A percentile compares a stretch with the other conserved stretches of the same genome.
Evolutionary conservation across 495 filamentous ascomycete species (phyloP).

Genomic region (Talaromyces trachyspermus): DNA sequence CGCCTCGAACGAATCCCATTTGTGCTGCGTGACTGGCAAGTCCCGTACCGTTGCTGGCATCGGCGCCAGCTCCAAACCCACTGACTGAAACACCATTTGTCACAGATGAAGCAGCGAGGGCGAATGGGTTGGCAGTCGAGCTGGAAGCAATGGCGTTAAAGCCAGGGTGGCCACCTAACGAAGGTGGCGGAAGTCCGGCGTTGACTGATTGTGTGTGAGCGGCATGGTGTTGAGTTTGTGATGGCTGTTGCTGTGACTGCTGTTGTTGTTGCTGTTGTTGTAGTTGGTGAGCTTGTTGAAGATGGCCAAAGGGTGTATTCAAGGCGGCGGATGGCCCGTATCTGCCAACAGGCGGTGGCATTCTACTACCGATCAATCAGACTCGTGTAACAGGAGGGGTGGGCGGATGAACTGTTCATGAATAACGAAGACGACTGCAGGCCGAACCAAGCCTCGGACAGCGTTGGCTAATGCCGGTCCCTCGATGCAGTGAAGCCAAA

Average conservation of each 20-base stretch:
- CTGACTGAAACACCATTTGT: constrained; percentile 48
- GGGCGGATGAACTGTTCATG: constrained; percentile 19
- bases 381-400: constrained; percentile 10
- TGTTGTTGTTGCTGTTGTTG: constrained; percentile 26
- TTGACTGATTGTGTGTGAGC: constrained; percentile 46
- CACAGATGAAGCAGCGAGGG: constrained; percentile 42
- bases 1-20: constrained; percentile 75
- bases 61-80: constrained; percentile 45
- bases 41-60: constrained; percentile 64
- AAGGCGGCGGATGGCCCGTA: constrained; percentile 47
- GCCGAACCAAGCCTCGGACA: not conserved
- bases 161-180: constrained; percentile 49
- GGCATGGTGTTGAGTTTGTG: constrained; percentile 44
- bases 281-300: constrained; percentile 36
- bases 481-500: not conserved
- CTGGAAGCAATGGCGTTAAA: constrained; percentile 54
- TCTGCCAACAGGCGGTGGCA: constrained; percentile 41
- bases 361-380: constrained; percentile 8
- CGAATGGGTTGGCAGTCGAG: constrained; percentile 62
- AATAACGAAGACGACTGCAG: constrained; percentile 1
- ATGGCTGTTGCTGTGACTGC: constrained; percentile 29
- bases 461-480: not conserved
- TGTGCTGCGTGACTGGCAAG: constrained; percentile 85
- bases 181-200: constrained; percentile 52
- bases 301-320: constrained; percentile 42